Conservation (phyloP, 169 alveolate genomes). For the Plasmodium blacklocki region DNA sequence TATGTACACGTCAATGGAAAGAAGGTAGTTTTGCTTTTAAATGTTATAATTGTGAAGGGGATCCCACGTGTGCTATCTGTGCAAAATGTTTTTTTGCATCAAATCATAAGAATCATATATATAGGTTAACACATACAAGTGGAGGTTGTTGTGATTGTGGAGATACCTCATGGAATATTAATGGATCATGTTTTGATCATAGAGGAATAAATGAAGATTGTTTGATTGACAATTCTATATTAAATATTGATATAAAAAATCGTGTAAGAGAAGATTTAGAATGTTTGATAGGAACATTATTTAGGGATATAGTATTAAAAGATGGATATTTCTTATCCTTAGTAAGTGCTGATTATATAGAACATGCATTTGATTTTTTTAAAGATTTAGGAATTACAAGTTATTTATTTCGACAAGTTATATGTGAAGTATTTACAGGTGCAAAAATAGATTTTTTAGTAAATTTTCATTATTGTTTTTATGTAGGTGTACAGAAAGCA, state of each 20-base stretch:
- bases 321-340: constrained; percentile 48
- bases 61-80: constrained; percentile 76
- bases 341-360: constrained; percentile 46
- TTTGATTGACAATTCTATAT: constrained; percentile 10
- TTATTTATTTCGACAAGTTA: constrained; percentile 43
- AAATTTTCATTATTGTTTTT: constrained; percentile 44
- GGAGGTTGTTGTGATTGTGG: constrained; percentile 81
- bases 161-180: constrained; percentile 63
- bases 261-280: constrained; percentile 38
- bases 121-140: constrained; percentile 56
- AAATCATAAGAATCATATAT: constrained; percentile 63
- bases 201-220: constrained; percentile 42
- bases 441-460: constrained; percentile 36
- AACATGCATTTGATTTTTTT: constrained; percentile 55
- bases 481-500: constrained; percentile 45
- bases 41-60: constrained; percentile 76
- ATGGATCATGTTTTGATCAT: constrained; percentile 73
- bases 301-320: constrained; percentile 48
- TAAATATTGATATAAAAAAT: constrained; percentile 25
- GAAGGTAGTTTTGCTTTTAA: constrained; percentile 72
- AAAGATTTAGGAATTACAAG: constrained; percentile 66
- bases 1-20: constrained; percentile 71
- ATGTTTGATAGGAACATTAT: constrained; percentile 20
- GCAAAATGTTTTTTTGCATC: constrained; percentile 66
- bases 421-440: constrained; percentile 56